Base-by-base conservation (phyloP, 495 filamentous ascomycete species). In the Cryomyces minteri region DNA sequence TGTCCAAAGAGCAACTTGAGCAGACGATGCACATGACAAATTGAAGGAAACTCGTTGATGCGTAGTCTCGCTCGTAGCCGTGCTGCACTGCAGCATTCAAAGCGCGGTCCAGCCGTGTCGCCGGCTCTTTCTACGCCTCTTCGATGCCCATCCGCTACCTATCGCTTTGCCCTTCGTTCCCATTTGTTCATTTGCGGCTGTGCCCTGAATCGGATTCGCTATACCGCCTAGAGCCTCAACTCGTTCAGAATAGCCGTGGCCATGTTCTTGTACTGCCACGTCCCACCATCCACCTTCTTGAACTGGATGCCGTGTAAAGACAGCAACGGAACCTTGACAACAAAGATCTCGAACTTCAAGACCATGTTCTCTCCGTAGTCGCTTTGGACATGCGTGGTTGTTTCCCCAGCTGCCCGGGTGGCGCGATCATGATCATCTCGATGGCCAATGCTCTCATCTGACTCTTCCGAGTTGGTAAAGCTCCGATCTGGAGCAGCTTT, bases 181-280 rank as follows among this genome's bases (percentile, higher is more conserved):
- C 18, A 2, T 25, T 25, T 25, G 18, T 9, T 37, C 34, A 3
- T 37, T 12, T 9, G 3, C 34, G 34, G 34, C 34, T 12, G 34
- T 12, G 9, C 12, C 34, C 34, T 37, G 12, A 37, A 37, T 1
- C 34, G 8, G 1, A 37, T 1, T 9, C 8, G 34, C 34, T 12
- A 2, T 25, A 25, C 2, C 9, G 34, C n/a, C 40, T 41, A 95
- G 48, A 98, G 71, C 58, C 83, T 74, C 57, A 99, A 60, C 54
- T 88, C 87, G 55, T 80, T 73, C 51, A 99, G 66, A 58, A 99
- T 96, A 57, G 83, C 84, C 61, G 92, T 85, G 39, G 90, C 90
- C 84, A 96, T 86, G 50, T 85, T 83, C 66, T 94, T 93, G 58
- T 95, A 99, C 62, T 94, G 87, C 88, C 88, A 95, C 49, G 90